These are phyloP conservation scores for Cadophora gregata DNA, from an alignment of 2,329 filamentous ascomycete species.

Conservation along the genomic window DNA sequence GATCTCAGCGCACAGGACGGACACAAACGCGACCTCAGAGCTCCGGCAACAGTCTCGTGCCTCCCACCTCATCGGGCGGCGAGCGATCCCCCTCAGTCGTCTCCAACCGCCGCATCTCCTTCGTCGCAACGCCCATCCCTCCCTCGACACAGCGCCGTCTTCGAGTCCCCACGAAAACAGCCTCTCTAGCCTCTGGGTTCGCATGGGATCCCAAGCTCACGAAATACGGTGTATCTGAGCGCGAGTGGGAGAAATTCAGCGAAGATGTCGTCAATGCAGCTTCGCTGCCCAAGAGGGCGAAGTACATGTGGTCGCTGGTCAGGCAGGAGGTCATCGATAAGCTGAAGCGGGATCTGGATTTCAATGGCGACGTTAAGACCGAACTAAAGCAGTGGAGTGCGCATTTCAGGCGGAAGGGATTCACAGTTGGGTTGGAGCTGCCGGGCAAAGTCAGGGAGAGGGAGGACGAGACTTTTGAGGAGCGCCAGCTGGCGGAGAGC, in stretches of 20 bases:
- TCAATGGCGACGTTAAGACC: conserved; percentile 32
- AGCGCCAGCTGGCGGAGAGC: conserved; percentile 29
- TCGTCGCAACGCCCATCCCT: conserved; percentile 33
- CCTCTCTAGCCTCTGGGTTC: conserved; percentile 36
- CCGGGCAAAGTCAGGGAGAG: conserved; percentile 31
- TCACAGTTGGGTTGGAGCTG: conserved; percentile 34
- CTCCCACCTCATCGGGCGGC: conserved; percentile 6
- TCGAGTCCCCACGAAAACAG: conserved; percentile 34
- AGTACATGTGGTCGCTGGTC: conserved; percentile 31
- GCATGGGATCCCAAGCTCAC: conserved; percentile 35
- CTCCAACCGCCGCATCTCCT: conserved; percentile 38
- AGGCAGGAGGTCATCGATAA: conserved; percentile 33
- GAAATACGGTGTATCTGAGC: conserved; percentile 36
- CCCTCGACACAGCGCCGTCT: conserved; percentile 30
- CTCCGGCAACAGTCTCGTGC: conserved; percentile 16
- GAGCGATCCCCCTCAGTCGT: conserved; percentile 33
- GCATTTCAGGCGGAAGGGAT: conserved; percentile 35
- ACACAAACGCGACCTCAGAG: conserved; percentile 15
- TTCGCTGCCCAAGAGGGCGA: conserved; percentile 27
- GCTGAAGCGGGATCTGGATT: conserved; percentile 36
- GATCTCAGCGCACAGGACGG: conserved; percentile 15
- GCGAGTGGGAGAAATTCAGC: conserved; percentile 37
- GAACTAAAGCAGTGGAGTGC: conserved; percentile 33
- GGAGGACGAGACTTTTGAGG: conserved; percentile 31
- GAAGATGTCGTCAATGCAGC: conserved; percentile 33